Percentiles rank a stretch among this genome's conserved stretches.
These are phyloP conservation scores for Pleurostoma richardsiae DNA, from an alignment of 2,329 filamentous ascomycete species.

Conservation along the genomic window DNA sequence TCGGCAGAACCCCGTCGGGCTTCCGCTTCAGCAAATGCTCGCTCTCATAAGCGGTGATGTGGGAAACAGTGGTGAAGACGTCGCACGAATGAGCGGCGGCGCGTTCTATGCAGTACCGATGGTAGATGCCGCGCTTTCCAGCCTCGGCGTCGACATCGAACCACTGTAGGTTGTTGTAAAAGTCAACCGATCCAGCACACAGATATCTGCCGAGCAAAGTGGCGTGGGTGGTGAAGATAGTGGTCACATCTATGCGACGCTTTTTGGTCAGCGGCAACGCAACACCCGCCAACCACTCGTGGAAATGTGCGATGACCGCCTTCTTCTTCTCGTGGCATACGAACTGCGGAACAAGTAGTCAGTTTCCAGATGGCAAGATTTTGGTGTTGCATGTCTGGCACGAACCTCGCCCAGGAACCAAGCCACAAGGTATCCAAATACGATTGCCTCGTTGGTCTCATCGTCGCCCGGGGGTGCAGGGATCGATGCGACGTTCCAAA, in stretches of 20 bases:
- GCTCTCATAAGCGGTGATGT: conserved; percentile 97
- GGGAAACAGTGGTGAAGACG: conserved; percentile 97
- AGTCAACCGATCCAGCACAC: conserved; percentile 94
- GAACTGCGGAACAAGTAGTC: conserved; percentile 54
- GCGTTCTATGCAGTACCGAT: conserved; percentile 96
- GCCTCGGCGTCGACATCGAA: conserved; percentile 97
- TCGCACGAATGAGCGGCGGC: conserved; percentile 87
- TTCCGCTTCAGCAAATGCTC: conserved; percentile 97
- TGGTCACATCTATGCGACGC: conserved; percentile 91
- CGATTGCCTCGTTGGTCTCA: conserved; percentile 95
- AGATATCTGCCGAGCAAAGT: conserved; percentile 93
- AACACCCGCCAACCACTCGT: conserved; percentile 96
- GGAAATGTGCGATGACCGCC: conserved; percentile 96
- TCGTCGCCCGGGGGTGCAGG: conserved; percentile 88
- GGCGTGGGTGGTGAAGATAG: conserved; percentile 97
- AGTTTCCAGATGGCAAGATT: not conserved
- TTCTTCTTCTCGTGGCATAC: conserved; percentile 87
- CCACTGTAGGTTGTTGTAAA: conserved; percentile 97
- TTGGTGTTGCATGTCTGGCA: conserved; percentile 3
- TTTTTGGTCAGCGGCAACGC: conserved; percentile 88
- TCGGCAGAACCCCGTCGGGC: conserved; percentile 92
- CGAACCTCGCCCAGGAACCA: conserved; percentile 97
- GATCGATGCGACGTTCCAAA: conserved; percentile 90
- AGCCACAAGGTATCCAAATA: conserved; percentile 94
- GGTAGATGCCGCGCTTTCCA: conserved; percentile 96